These are phyloP conservation scores for Sporothrix schenckii DNA, from an alignment of 2,329 filamentous ascomycete species.

Conservation along the genomic window DNA sequence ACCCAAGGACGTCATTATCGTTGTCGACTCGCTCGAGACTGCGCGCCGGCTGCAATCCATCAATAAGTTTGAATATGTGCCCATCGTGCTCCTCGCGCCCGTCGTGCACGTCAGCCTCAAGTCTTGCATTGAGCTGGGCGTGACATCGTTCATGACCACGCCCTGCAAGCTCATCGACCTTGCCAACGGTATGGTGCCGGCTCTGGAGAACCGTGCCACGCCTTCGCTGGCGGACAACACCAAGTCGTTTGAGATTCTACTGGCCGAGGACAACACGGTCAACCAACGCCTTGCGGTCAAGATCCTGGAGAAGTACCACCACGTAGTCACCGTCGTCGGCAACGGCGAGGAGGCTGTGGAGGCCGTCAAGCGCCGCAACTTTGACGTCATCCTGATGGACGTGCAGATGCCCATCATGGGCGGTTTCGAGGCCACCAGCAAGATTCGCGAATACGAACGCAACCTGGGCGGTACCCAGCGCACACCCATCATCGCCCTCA, in stretches of 20 bases:
- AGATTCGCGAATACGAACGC: constrained; percentile 93
- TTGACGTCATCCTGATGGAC: constrained; percentile 98
- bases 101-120: constrained; percentile 90
- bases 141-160: constrained; percentile 99
- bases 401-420: constrained; percentile 99
- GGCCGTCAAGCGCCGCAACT: constrained; percentile 86
- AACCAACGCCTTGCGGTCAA: constrained; percentile 96
- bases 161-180: constrained; percentile 92
- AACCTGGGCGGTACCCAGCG: constrained; percentile 71
- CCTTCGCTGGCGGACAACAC: constrained; percentile 91
- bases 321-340: constrained; percentile 87
- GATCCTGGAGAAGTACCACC: constrained; percentile 96
- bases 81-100: constrained; percentile 88
- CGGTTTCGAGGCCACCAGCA: constrained; percentile 94
- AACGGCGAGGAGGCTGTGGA: constrained; percentile 94
- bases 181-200: constrained; percentile 93
- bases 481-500: constrained; percentile 94
- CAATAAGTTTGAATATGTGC: constrained; percentile 97
- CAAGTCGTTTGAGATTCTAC: constrained; percentile 89
- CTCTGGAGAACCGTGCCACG: constrained; percentile 88
- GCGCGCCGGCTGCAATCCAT: constrained; percentile 82
- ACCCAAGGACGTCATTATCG: constrained; percentile 92
- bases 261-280: constrained; percentile 96
- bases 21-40: constrained; percentile 91
- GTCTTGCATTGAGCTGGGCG: constrained; percentile 89